These are phyloP conservation scores for Kodamaea fukazawae DNA, from an alignment of 805 yeast genomes.

Conservation along the genomic window DNA sequence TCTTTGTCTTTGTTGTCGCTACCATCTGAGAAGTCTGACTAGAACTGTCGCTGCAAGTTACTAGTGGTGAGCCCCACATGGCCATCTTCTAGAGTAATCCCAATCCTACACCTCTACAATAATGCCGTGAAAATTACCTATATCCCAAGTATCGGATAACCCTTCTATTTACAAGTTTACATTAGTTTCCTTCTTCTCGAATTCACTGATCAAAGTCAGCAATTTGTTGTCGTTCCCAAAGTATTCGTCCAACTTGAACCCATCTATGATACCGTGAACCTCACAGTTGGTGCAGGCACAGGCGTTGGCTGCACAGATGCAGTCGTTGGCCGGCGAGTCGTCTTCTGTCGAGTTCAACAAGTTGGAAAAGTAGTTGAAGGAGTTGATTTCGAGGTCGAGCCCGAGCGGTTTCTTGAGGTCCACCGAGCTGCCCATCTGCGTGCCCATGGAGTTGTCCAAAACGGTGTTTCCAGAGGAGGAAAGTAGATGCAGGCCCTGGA, in stretches of 20 bases:
- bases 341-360: slow-evolving; percentile 4
- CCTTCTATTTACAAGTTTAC: too few species aligned
- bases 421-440: slow-evolving; percentile 1
- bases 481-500: too few species aligned
- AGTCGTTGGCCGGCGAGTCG: slow-evolving; percentile 11
- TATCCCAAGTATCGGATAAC: too few species aligned
- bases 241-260: slow-evolving; percentile 38
- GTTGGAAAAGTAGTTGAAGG: slow-evolving; percentile 1
- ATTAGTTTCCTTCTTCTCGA: not conserved
- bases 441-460: not conserved
- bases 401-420: slow-evolving; percentile 9
- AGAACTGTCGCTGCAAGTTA: too few species aligned
- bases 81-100: too few species aligned
- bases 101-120: too few species aligned
- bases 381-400: slow-evolving; percentile 3
- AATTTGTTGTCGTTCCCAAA: slow-evolving; percentile 1
- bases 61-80: too few species aligned
- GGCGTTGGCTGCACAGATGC: slow-evolving; percentile 25
- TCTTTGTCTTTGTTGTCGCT: too few species aligned
- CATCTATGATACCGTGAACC: slow-evolving; percentile 44
- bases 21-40: too few species aligned
- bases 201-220: not conserved
- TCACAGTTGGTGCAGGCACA: slow-evolving; percentile 45
- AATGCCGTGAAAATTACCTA: too few species aligned
- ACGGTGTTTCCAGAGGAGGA: too few species aligned